Conservation (phyloP, 2,329 filamentous ascomycete genomes). For the Aspergillus brunneoviolaceus region DNA sequence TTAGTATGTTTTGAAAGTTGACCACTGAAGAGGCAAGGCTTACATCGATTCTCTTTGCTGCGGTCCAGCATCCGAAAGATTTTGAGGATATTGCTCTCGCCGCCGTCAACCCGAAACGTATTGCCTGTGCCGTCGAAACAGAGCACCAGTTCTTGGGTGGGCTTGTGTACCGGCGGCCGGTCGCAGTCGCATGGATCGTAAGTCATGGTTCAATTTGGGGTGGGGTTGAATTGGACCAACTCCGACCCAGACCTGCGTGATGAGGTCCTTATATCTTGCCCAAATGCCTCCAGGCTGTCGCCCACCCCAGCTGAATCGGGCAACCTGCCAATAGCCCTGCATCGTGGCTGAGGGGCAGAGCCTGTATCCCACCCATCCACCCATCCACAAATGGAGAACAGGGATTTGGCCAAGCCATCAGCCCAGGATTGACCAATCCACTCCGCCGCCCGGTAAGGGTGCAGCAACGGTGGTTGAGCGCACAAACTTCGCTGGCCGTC, state of each 20-base stretch:
- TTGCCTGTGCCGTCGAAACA: slow-evolving; percentile 46
- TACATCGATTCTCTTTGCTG: slow-evolving; percentile 24
- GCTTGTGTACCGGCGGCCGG: neutral
- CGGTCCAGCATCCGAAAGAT: slow-evolving; percentile 42
- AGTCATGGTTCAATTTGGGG: neutral
- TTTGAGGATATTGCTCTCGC: slow-evolving; percentile 45
- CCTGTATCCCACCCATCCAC: neutral
- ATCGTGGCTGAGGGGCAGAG: neutral
- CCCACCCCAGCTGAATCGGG: neutral
- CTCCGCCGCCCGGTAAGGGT: no score
- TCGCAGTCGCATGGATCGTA: neutral
- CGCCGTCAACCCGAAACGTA: slow-evolving; percentile 38
- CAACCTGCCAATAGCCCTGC: neutral
- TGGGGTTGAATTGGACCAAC: neutral
- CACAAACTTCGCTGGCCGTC: no score
- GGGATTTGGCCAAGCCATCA: no score
- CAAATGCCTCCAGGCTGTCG: neutral
- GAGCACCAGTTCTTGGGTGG: slow-evolving; percentile 28
- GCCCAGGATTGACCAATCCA: no score
- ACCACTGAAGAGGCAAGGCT: neutral
- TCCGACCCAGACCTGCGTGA: neutral
- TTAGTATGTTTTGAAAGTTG: no score
- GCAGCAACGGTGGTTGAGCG: no score
- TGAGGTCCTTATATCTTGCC: neutral
- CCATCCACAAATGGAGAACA: no score